Evolutionary conservation across 768 basidiomycete genomes (phyloP).

Genomic region (Kockovaella imperatae): DNA sequence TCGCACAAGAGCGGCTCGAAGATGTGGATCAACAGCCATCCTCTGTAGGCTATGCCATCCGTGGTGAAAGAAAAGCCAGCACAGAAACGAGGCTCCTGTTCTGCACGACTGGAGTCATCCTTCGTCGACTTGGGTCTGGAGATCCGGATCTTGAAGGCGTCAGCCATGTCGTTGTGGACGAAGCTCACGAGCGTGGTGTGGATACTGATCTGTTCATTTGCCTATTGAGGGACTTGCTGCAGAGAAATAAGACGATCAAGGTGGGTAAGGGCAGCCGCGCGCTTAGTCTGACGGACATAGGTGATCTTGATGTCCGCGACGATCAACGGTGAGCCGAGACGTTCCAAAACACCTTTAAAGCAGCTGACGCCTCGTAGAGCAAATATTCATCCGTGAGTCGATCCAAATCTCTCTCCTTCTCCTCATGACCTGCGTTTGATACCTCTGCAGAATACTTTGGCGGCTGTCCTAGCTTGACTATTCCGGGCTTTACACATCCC

Average conservation of each 20-base stretch:
- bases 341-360: neutral
- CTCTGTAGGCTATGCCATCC: conserved; percentile 66
- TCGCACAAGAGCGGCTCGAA: conserved; percentile 61
- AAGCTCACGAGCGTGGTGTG: conserved; percentile 87
- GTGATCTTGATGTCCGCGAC: conserved; percentile 90
- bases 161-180: conserved; percentile 82
- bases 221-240: conserved; percentile 68
- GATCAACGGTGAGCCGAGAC: conserved; percentile 56
- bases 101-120: conserved; percentile 88
- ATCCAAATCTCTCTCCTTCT: conserved; percentile 51
- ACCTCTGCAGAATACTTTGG: conserved; percentile 71
- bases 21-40: conserved; percentile 56
- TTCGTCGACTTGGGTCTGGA: conserved; percentile 65
- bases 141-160: conserved; percentile 60
- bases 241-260: conserved; percentile 59
- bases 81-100: conserved; percentile 69
- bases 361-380: conserved; percentile 10
- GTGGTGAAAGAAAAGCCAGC: conserved; percentile 69
- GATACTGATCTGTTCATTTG: conserved; percentile 84
- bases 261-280: conserved; percentile 12
- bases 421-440: neutral
- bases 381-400: conserved; percentile 36
- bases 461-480: conserved; percentile 68
- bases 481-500: conserved; percentile 74
- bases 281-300: conserved; percentile 7